Base-by-base conservation (phyloP, 306 rosid species). In the Arachis hypogaea region DNA sequence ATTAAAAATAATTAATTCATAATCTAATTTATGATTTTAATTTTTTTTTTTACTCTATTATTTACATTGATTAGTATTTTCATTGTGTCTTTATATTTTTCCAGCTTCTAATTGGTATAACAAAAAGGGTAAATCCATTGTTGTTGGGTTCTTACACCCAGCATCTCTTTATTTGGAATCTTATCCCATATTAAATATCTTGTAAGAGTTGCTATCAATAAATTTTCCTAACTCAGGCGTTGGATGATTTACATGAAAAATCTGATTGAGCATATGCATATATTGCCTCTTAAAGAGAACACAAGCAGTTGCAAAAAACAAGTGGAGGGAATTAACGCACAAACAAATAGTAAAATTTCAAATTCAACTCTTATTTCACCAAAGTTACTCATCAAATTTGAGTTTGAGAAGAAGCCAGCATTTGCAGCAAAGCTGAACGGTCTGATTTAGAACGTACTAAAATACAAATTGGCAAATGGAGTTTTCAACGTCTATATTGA, bases 391-490 rank as follows among this genome's bases (percentile, higher is more conserved):
- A 82, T 57, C 78, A 57, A 82, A 78, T 75, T 83, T 49, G 82
- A 84, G 83, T 86, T 74, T 65, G 85, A 87, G 75, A 88, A 81
- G 73, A 75, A 77, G 90, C 97, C 97, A 87, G 84, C 45, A 77
- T 75, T 72, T 73, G 76, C 78, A 63, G 80, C 69, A n/a, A 77
- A 66, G 69, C 69, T 74, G 49, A 73, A 62, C 57, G 50, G 72
- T 74, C 74, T 41, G 83, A 52, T 50, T 78, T 71, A 82, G 79
- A 80, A 78, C 78, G 68, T 64, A 60, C 66, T 68, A 68, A 69
- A 73, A 72, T 74, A 63, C 83, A 80, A 79, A 79, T 47, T 72
- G 74, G 49, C 71, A 78, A 69, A 72, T 56, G 67, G 42, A n/a
- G 62, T 59, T 62, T 71, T 43, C 16, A 14, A 52, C 14, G 5